These are phyloP conservation scores for Blakeslea trispora DNA, from an alignment of 371 early-diverging fungal genomes.

Conservation along the genomic window DNA sequence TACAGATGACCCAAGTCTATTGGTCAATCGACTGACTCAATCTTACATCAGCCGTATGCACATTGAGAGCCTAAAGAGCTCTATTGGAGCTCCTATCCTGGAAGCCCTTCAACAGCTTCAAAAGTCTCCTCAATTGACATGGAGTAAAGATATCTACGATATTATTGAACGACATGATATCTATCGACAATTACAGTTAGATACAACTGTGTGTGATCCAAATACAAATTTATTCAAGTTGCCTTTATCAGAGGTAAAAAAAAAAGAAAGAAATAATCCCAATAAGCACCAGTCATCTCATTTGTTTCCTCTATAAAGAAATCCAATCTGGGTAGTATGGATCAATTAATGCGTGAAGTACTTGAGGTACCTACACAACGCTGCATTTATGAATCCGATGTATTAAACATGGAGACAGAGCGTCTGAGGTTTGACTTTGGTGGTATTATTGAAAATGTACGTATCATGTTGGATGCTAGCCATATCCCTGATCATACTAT, in stretches of 20 bases:
- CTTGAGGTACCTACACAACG: slow-evolving; percentile 2
- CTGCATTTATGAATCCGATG: slow-evolving; percentile 26
- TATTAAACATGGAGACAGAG: slow-evolving; percentile 30
- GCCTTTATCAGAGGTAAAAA: slow-evolving; percentile 13
- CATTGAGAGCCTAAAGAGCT: slow-evolving; percentile 44
- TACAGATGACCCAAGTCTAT: slow-evolving; percentile 14
- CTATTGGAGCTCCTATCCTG: slow-evolving; percentile 50
- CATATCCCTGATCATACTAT: slow-evolving; percentile 43
- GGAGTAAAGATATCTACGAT: slow-evolving; percentile 45
- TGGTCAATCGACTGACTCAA: slow-evolving; percentile 38
- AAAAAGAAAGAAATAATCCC: not conserved
- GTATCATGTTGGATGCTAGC: slow-evolving; percentile 56
- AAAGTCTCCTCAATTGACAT: slow-evolving; percentile 39
- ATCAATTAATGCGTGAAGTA: slow-evolving; percentile 10
- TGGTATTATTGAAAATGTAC: slow-evolving; percentile 64
- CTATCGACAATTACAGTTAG: slow-evolving; percentile 46
- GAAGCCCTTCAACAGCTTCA: slow-evolving; percentile 45
- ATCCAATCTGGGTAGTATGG: not conserved
- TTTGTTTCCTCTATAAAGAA: too few relatives aligned
- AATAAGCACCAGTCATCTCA: too few relatives aligned
- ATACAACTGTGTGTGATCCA: slow-evolving; percentile 11
- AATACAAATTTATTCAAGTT: slow-evolving; percentile 21
- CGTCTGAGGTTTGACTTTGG: slow-evolving; percentile 65
- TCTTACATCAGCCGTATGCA: slow-evolving; percentile 32
- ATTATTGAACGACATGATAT: slow-evolving; percentile 67